Evolutionary conservation across 2,329 filamentous ascomycete genomes (phyloP), one percentile per base, ranked within the genome.

Genomic region (Colletotrichum caudatum): DNA sequence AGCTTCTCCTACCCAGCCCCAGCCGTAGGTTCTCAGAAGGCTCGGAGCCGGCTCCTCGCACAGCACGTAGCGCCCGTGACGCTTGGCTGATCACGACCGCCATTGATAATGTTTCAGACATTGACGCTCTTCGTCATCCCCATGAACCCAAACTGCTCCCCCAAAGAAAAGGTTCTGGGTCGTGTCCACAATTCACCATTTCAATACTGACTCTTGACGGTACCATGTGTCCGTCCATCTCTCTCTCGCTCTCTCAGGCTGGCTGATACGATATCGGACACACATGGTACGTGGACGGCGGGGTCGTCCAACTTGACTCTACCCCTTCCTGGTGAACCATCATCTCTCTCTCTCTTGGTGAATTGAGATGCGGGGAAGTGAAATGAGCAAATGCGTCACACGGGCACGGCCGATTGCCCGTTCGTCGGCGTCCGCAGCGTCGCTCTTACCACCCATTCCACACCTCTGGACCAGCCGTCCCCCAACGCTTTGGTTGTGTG

Each of bases 71-170:
- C 66, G 61, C 61, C 44, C 61, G 61, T 66, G 46, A 67, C 57
- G 63, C 62, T 48, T 69, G 62, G 66, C 66, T 60, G 66, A 54
- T 51, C 46, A 65, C 57, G 57, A 23, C 57, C 44, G 57, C 53
- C 41, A 56, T 68, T 39, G 64, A 62, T 35, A 57, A 51, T 53
- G 68, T 71, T 71, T 67, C 68, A 71, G 68, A 67, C 23, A 54
- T 54, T 51, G 46, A 41, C 44, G 63, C 50, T 58, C 64, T 62
- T 67, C 64, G 68, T 71, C 68, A 71, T 62, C 64, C 64, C 64
- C 64, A 29, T 26, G 41, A 71, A 67, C 64, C 64, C 57, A 61
- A 46, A 67, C 26, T 39, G 50, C 48, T 63, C 26, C 12, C n/a
- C 39, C 33, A 29, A 37, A 58, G 53, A 20, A 23, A 50, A 54